Evolutionary conservation across 768 basidiomycete species (phyloP), one percentile per base, ranked within the genome.

Genomic region (Suillus ampliporus): DNA sequence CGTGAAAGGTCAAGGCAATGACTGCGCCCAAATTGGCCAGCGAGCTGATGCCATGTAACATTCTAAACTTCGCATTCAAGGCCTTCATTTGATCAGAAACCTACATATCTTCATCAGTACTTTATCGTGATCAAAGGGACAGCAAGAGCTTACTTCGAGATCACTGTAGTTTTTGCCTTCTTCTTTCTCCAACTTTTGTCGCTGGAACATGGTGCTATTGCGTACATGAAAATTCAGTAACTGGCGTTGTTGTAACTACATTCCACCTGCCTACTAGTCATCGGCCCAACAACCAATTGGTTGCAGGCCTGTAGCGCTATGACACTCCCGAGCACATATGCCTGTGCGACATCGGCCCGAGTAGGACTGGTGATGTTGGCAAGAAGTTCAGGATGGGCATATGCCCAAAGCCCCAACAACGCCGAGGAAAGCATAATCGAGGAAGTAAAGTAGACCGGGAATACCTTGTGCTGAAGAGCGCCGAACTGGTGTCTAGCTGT

Each of bases 401-500:
- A 78, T 48, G 81, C 79, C 90, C 86, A 91, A 58, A 82, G 75
- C 2, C 78, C 80, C 51, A 91, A 73, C 43, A 94, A 80, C 23
- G 76, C 75, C 1, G 83, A 77, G 31, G 88, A 83, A 38, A 89
- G 74, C 26, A 74, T 67, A 41, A 90, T 83, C 14, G 87, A 88
- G 46, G 85, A 71, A 19, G 82, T 71, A 68, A 94, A 94, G 76
- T 91, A 94, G 65, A 90, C 73, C 1, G 92, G 90, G 76, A 91
- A 91, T 1, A 83, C 85, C 68, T 83, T 85, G 70, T 91, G 86
- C 70, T 94, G 92, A 38, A 95, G 82, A 46, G 82, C 78, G 11
- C 88, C 84, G 64, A 94, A 94, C 62, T 90, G 87, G 54, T 87
- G 84, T 52, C 90, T 85, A 19, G 91, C 87, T 89, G 63, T 7